Evolutionary conservation across 768 basidiomycete genomes (phyloP), one percentile per base, ranked within the genome.

Genomic region (Trametes villosa): DNA sequence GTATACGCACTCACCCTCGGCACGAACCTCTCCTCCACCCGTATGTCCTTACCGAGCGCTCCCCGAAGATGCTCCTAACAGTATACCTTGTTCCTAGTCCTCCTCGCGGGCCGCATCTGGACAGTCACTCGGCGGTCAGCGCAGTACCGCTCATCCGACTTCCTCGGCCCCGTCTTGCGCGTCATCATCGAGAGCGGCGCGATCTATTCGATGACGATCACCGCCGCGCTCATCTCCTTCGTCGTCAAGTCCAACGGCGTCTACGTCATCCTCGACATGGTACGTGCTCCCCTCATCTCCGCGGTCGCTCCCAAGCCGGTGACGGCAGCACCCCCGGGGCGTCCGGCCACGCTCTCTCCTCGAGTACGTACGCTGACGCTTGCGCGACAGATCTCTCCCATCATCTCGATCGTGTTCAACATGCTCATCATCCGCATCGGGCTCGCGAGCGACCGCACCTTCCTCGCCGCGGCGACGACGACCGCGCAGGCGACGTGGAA

Each of bases 381-480:
- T 51, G 22, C 51, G 2, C 15, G 22, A 7, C 53, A 77, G 77
- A 65, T 74, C 45, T 72, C 70, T 9, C 78, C 75, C 18, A 74
- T 78, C 55, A 78, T 78, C 53, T 75, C 73, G 6, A 79, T 79
- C 67, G 73, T 75, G 4, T 79, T 78, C 67, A 77, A 76, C 64
- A 75, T 79, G 76, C 74, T 79, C 45, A 77, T 78, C 34, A 70
- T 79, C 24, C 78, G 77, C 31, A 67, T 77, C 38, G 76, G 72
- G n/a, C 49, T 59, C 29, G 46, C 55, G 26, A 46, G 29, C 11
- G 59, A 57, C 27, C 53, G 50, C 30, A 26, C 17, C n/a, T 24
- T 67, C 33, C 48, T 47, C 33, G 36, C 36, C 15, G 36, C 36
- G 36, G 36, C 4, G 15, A 17, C 4, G 26, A 24, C 38, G 2